Conservation (phyloP, 2,329 filamentous ascomycete species). For the Exophiala spinifera region DNA sequence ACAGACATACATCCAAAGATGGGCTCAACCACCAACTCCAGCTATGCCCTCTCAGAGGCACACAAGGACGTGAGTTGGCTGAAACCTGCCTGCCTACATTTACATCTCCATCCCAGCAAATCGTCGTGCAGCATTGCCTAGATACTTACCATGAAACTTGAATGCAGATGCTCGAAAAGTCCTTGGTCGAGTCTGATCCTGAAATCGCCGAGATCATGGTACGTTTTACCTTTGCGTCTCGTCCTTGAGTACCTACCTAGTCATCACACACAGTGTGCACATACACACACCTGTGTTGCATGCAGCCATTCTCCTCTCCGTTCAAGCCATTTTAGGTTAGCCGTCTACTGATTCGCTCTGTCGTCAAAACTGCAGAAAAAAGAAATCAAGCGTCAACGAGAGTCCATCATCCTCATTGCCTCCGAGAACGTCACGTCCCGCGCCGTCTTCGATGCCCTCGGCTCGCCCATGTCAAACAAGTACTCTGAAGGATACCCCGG, state of each 20-base stretch:
- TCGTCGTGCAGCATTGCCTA: conserved; percentile 1
- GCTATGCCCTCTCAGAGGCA: conserved; percentile 63
- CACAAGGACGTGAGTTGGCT: conserved; percentile 59
- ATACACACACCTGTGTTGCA: too few relatives aligned
- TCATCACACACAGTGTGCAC: too few relatives aligned
- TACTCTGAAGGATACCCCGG: conserved; percentile 98
- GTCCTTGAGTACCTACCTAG: too few relatives aligned
- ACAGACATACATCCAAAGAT: conserved; percentile 9
- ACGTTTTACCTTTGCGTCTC: conserved; percentile 37
- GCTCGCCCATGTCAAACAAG: conserved; percentile 97
- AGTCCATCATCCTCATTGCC: conserved; percentile 96
- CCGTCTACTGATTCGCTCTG: too few relatives aligned
- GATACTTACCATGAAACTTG: too few relatives aligned
- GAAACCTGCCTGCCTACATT: too few relatives aligned
- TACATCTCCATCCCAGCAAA: too few relatives aligned
- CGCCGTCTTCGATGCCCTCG: conserved; percentile 84
- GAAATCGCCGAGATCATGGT: conserved; percentile 98
- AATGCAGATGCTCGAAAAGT: conserved; percentile 87
- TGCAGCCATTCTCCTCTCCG: too few relatives aligned
- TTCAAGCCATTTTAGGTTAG: too few relatives aligned
- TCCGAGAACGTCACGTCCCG: conserved; percentile 96
- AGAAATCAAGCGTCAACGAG: conserved; percentile 95
- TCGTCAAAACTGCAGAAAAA: conserved; percentile 40
- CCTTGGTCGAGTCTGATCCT: conserved; percentile 83
- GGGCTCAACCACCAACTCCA: conserved; percentile 38